phyloP scores from a whole-genome alignment of 2,329 filamentous ascomycete species.

The Fusarium temperatum region DNA sequence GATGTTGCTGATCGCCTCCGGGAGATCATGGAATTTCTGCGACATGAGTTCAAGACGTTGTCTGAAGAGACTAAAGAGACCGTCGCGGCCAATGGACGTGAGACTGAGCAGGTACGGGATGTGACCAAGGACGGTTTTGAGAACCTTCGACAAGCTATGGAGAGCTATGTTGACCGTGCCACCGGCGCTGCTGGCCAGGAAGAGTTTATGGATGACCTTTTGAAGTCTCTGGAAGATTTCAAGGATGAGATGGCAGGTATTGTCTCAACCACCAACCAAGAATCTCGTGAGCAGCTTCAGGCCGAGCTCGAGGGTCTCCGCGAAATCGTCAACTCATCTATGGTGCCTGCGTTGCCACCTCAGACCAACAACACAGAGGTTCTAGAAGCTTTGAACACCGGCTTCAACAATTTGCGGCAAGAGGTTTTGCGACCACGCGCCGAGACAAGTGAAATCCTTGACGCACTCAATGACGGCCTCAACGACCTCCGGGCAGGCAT shows the following conservation, averaged over 20 bases:
- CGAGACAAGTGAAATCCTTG: constrained; percentile 87
- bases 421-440: constrained; percentile 75
- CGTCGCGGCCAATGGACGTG: constrained; percentile 78
- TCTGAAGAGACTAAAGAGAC: constrained; percentile 78
- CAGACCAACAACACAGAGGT: constrained; percentile 68
- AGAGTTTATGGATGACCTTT: constrained; percentile 77
- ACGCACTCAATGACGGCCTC: constrained; percentile 89
- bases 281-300: constrained; percentile 72
- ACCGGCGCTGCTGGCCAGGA: constrained; percentile 76
- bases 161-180: constrained; percentile 79
- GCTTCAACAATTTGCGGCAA: constrained; percentile 76
- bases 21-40: constrained; percentile 71
- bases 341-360: constrained; percentile 64
- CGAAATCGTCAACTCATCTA: constrained; percentile 76
- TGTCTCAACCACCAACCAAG: constrained; percentile 58
- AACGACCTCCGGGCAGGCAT: constrained; percentile 80
- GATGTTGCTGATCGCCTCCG: constrained; percentile 66
- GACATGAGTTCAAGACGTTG: constrained; percentile 66
- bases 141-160: constrained; percentile 80
- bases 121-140: constrained; percentile 89
- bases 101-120: constrained; percentile 89
- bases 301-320: constrained; percentile 85
- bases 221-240: constrained; percentile 72
- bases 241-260: constrained; percentile 73
- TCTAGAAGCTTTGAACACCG: constrained; percentile 74